Evolutionary conservation across 441 rosid species (phyloP), one percentile per base, ranked within the genome.

Genomic region (Syzygium malaccense): DNA sequence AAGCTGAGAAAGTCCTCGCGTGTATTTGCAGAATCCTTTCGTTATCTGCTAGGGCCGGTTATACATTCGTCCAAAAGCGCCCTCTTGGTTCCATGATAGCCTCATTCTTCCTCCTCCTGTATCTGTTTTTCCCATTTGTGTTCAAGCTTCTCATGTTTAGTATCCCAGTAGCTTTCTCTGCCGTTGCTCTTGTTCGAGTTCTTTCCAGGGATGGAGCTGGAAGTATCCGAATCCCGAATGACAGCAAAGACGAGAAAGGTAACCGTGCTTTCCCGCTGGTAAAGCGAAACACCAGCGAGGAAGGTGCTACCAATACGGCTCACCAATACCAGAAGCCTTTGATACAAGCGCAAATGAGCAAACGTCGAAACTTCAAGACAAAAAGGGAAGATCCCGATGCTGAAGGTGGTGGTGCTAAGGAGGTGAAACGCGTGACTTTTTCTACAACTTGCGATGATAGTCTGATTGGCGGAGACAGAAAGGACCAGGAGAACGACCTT

Each of bases 131-230:
- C 83, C 98, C 98, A 85, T 89, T 92, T 32, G 90, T 94, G n/a
- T 95, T 97, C 93, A 90, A 87, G 89, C 88, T 94, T 89, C 87
- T 96, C 91, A 33, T 95, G 57, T 96, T 89, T 87, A 86, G 95
- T 85, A 90, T 92, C 12, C 96, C 97, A 6, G 68, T 96, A 64
- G 85, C 94, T 55, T 91, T 90, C 37, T 92, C 92, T 89, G 90
- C 89, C 58, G 75, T 75, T n/a, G 88, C 91, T 57, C 91, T 89
- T 5, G 79, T 93, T 54, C 87, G 88, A 54, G 91, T 91, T 75
- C 92, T 90, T 89, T 48, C 88, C 55, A 91, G 86, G 75, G 55
- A 84, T 48, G 90, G 90, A 83, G 71, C 85, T 37, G 90, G 90
- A 83, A 78, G 55, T 26, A 80, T 86, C 4, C 71, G 87, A 53